These are phyloP conservation scores for Mycocentrospora acerina DNA, from an alignment of 2,329 filamentous ascomycete species.

Conservation along the genomic window DNA sequence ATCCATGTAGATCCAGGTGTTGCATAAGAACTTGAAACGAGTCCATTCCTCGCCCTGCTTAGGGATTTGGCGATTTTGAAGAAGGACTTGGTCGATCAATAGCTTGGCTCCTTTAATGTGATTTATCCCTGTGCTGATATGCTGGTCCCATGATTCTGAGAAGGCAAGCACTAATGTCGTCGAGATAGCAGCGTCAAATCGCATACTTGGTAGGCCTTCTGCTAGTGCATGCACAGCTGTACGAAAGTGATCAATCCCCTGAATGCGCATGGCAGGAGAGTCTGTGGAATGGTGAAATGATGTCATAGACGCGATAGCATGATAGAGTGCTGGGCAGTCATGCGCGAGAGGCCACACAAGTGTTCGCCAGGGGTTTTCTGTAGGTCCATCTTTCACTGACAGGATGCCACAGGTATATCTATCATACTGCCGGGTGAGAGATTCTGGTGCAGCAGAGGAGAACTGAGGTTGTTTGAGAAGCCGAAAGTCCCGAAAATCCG, in stretches of 20 bases:
- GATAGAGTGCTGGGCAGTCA: constrained; percentile 65
- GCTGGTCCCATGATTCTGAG: constrained; percentile 70
- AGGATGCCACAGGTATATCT: constrained; percentile 68
- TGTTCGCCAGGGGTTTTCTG: constrained; percentile 71
- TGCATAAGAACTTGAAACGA: constrained; percentile 67
- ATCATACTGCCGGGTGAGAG: constrained; percentile 64
- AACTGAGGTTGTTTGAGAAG: constrained; percentile 52
- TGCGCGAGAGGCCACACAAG: constrained; percentile 69
- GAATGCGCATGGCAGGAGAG: constrained; percentile 57
- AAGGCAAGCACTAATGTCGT: constrained; percentile 71
- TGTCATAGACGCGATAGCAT: constrained; percentile 69
- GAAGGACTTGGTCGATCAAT: constrained; percentile 61
- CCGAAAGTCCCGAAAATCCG: constrained; percentile 21
- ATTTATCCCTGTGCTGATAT: constrained; percentile 68
- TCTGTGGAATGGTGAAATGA: constrained; percentile 67
- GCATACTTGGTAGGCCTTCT: constrained; percentile 63
- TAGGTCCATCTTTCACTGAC: constrained; percentile 68
- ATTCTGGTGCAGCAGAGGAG: constrained; percentile 57
- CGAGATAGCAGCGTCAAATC: constrained; percentile 65
- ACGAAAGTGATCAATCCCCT: constrained; percentile 70
- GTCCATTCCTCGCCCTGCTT: constrained; percentile 45
- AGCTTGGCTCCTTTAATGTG: constrained; percentile 69
- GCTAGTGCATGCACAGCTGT: constrained; percentile 61
- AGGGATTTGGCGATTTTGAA: constrained; percentile 47
- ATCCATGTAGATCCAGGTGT: constrained; percentile 73